phyloP scores from a whole-genome alignment of 768 basidiomycete genomes.

The Termitomyces sp. region DNA sequence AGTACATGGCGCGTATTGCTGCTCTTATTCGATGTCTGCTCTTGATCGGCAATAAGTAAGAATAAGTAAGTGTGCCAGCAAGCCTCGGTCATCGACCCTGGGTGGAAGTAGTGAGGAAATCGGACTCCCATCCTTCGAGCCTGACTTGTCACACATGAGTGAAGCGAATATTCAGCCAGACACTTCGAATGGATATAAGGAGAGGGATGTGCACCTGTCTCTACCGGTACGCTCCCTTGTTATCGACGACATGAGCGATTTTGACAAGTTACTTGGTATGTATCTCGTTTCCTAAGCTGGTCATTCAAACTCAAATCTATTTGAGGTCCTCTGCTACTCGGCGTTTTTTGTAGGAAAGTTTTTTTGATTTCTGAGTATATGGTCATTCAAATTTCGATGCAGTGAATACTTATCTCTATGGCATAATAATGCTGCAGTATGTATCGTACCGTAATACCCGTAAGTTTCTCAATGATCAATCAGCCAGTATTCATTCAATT shows the following conservation, averaged over 20 bases:
- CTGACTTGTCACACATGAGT: not conserved
- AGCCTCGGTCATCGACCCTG: conserved; percentile 1
- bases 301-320: not conserved
- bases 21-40: not conserved
- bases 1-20: not conserved
- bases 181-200: not conserved
- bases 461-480: conserved; percentile 20
- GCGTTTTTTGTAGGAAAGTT: conserved; percentile 22
- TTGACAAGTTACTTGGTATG: conserved; percentile 12
- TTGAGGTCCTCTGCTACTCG: conserved; percentile 24
- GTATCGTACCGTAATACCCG: conserved; percentile 31
- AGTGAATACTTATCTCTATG: conserved; percentile 29
- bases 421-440: conserved; percentile 28
- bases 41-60: not conserved
- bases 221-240: not conserved
- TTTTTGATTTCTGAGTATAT: not conserved
- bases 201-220: not conserved
- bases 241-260: conserved; percentile 9
- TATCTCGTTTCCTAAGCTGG: not conserved
- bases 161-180: not conserved
- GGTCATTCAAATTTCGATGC: not conserved
- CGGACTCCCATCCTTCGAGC: not conserved
- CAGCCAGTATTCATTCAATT: not conserved
- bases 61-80: not conserved
- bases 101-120: not conserved